phyloP scores from a whole-genome alignment of 352 stramenopile species.

The Poterioochromonas sp. region DNA sequence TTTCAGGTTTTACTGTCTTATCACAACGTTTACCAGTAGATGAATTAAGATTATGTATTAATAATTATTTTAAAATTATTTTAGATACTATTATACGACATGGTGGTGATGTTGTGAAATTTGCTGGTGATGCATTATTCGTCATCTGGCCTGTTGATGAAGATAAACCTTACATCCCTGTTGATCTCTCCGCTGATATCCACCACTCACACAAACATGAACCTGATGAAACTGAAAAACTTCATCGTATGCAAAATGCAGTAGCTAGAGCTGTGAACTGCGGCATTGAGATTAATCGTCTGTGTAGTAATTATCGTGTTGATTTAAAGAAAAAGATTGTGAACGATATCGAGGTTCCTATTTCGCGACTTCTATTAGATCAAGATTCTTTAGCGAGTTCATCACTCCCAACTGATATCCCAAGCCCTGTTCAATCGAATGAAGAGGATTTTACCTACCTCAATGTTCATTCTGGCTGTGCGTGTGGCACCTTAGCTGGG shows the following conservation, averaged over 20 bases:
- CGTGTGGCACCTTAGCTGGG: neutral
- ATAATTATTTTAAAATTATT: slow-evolving; percentile 65
- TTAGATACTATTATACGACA: slow-evolving; percentile 45
- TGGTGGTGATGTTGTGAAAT: slow-evolving; percentile 82
- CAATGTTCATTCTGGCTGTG: slow-evolving; percentile 31
- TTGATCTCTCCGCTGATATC: slow-evolving; percentile 1
- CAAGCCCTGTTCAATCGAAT: neutral
- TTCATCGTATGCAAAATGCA: neutral
- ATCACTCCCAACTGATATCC: neutral
- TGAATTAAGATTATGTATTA: slow-evolving; percentile 76
- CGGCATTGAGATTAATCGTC: slow-evolving; percentile 2
- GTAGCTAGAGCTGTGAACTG: neutral
- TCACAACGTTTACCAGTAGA: slow-evolving; percentile 54
- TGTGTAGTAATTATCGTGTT: slow-evolving; percentile 12
- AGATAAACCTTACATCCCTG: slow-evolving; percentile 5
- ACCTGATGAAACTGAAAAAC: slow-evolving; percentile 6
- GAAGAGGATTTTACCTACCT: slow-evolving; percentile 18
- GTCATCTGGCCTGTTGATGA: slow-evolving; percentile 69
- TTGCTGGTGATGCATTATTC: slow-evolving; percentile 86
- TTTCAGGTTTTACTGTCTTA: slow-evolving; percentile 45
- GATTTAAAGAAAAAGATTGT: neutral
- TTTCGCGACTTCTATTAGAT: neutral
- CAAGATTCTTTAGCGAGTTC: neutral
- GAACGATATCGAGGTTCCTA: neutral
- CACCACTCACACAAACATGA: no score